phyloP scores from a whole-genome alignment of 768 basidiomycete genomes.

The Pulveroboletus sp. region DNA sequence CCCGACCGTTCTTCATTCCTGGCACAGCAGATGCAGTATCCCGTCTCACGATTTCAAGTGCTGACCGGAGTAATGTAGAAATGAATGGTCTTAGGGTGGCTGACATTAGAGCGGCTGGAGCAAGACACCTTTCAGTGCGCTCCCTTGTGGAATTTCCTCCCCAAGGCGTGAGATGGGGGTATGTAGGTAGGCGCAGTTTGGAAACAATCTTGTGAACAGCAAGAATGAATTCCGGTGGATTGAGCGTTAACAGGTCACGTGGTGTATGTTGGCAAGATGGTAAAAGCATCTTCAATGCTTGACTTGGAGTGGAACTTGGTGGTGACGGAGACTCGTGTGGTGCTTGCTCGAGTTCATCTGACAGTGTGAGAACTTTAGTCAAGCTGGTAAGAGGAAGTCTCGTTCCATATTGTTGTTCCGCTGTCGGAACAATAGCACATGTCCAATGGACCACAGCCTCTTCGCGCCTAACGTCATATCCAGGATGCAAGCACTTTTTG shows the following conservation, averaged over 20 bases:
- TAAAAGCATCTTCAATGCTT: conserved; percentile 1
- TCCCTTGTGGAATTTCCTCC: conserved; percentile 15
- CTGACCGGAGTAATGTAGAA: conserved; percentile 31
- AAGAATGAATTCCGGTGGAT: conserved; percentile 27
- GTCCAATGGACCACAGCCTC: conserved; percentile 15
- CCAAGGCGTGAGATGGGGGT: conserved; percentile 9
- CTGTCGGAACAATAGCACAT: conserved; percentile 21
- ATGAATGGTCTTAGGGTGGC: conserved; percentile 31
- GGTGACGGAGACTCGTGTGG: conserved; percentile 7
- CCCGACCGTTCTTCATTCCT: conserved; percentile 14
- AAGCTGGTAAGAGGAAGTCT: conserved; percentile 20
- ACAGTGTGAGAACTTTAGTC: conserved; percentile 10
- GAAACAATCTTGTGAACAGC: conserved; percentile 22
- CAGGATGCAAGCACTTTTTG: conserved; percentile 25
- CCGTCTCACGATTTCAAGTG: conserved; percentile 27
- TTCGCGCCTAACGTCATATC: conserved; percentile 21
- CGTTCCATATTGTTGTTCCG: conserved; percentile 17
- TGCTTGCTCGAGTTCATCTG: conserved; percentile 2
- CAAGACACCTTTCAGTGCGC: conserved; percentile 17
- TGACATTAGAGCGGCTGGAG: conserved; percentile 36
- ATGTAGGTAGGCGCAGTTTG: conserved; percentile 19
- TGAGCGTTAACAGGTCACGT: conserved; percentile 19
- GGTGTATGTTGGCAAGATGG: conserved; percentile 15
- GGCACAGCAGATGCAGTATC: conserved; percentile 28
- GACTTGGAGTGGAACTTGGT: neutral